Percentiles rank a stretch among this genome's conserved stretches.
phyloP scores from a whole-genome alignment of 768 basidiomycete genomes.

The Collybiopsis confluens region DNA sequence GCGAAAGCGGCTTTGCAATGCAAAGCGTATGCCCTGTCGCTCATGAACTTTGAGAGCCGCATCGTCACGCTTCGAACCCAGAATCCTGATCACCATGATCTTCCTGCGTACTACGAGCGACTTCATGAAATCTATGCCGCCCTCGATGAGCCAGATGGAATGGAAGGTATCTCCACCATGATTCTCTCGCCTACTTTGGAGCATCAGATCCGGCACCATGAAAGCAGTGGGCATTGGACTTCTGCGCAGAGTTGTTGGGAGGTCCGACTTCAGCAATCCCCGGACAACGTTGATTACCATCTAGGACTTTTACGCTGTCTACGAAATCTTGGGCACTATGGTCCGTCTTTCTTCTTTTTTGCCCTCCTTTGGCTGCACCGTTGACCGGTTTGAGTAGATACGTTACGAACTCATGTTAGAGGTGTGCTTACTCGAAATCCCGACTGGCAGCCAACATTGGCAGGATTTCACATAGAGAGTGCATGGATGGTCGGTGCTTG shows the following conservation, averaged over 20 bases:
- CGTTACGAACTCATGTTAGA: conserved; percentile 88
- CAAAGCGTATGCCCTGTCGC: conserved; percentile 87
- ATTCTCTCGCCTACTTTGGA: conserved; percentile 88
- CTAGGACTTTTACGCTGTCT: conserved; percentile 87
- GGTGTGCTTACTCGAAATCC: conserved; percentile 85
- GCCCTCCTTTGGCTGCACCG: conserved; percentile 6
- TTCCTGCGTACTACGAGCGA: conserved; percentile 78
- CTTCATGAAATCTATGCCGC: conserved; percentile 95
- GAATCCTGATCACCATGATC: conserved; percentile 37
- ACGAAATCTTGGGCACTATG: conserved; percentile 94
- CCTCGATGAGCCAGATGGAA: conserved; percentile 96
- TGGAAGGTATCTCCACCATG: conserved; percentile 93
- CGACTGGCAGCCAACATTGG: conserved; percentile 73
- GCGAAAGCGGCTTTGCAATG: conserved; percentile 92
- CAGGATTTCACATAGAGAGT: conserved; percentile 87
- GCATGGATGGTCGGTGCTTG: conserved; percentile 97
- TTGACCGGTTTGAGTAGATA: conserved; percentile 51
- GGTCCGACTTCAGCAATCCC: conserved; percentile 83
- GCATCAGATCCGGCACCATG: conserved; percentile 96
- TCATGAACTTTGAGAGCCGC: conserved; percentile 93
- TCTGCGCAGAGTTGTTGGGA: conserved; percentile 99
- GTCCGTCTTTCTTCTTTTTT: conserved; percentile 40
- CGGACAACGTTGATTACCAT: conserved; percentile 86
- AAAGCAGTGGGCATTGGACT: conserved; percentile 96
- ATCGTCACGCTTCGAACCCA: conserved; percentile 50